A percentile compares a stretch with the other conserved stretches of the same genome.
Evolutionary conservation across 2,329 filamentous ascomycete species (phyloP).

Genomic region (Orbilia javanica): DNA sequence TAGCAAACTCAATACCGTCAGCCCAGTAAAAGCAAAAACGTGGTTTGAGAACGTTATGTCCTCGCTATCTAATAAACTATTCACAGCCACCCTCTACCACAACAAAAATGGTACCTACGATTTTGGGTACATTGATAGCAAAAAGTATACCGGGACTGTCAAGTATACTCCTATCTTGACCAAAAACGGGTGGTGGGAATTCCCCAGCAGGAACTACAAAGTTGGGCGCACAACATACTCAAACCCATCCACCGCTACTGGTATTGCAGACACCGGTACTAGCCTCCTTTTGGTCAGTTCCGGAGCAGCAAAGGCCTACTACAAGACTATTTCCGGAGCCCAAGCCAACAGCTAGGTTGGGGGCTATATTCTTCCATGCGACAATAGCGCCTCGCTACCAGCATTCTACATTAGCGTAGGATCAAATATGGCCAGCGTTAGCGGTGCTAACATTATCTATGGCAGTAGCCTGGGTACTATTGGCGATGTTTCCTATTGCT

Average conservation of each 20-base stretch:
- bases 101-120: slow-evolving; percentile 76
- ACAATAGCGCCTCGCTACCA: background rate
- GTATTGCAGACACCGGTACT: slow-evolving; percentile 73
- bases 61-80: slow-evolving; percentile 75
- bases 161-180: slow-evolving; percentile 74
- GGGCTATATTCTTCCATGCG: slow-evolving; percentile 44
- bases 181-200: slow-evolving; percentile 77
- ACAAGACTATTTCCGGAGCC: slow-evolving; percentile 68
- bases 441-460: slow-evolving; percentile 36
- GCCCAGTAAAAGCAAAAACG: slow-evolving; percentile 75
- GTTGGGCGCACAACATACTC: slow-evolving; percentile 68
- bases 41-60: slow-evolving; percentile 79
- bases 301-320: slow-evolving; percentile 69
- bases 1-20: slow-evolving; percentile 73
- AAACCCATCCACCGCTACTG: slow-evolving; percentile 66
- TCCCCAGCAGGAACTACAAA: slow-evolving; percentile 71
- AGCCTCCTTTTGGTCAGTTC: slow-evolving; percentile 74
- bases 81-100: slow-evolving; percentile 77
- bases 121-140: slow-evolving; percentile 77
- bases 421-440: slow-evolving; percentile 11
- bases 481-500: slow-evolving; percentile 23
- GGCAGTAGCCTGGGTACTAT: slow-evolving; percentile 36
- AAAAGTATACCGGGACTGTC: slow-evolving; percentile 74
- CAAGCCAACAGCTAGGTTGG: slow-evolving; percentile 36
- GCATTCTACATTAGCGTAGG: slow-evolving; percentile 43